These are phyloP conservation scores for Mycena leptocephala DNA, from an alignment of 768 basidiomycete genomes.

Conservation along the genomic window DNA sequence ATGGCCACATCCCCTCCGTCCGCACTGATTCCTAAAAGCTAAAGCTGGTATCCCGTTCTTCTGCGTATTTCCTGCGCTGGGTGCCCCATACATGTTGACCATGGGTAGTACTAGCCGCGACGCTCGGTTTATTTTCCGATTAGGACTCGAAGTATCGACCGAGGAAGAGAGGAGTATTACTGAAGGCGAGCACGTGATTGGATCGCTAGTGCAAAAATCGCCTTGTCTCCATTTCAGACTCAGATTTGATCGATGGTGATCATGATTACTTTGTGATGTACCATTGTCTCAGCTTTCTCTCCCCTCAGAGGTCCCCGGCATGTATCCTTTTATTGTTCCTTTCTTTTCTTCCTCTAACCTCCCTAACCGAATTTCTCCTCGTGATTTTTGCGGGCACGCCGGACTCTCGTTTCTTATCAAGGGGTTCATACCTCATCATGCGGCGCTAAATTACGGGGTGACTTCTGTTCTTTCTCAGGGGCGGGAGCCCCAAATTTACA, in stretches of 20 bases:
- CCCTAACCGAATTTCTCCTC: too few relatives aligned
- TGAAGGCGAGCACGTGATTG: background rate
- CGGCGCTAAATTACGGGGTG: too few relatives aligned
- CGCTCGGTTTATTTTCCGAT: background rate
- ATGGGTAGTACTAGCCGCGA: background rate
- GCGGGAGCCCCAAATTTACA: too few relatives aligned
- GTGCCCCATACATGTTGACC: background rate
- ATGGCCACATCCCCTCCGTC: conserved; percentile 10
- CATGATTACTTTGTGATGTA: background rate
- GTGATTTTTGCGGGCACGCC: too few relatives aligned
- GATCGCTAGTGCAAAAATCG: background rate
- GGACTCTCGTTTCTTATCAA: too few relatives aligned
- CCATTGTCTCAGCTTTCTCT: background rate
- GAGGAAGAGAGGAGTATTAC: background rate
- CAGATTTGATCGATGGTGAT: conserved; percentile 15
- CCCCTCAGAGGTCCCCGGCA: too few relatives aligned
- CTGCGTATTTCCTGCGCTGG: background rate
- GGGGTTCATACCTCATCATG: too few relatives aligned
- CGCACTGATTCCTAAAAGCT: conserved; percentile 1
- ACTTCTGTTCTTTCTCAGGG: too few relatives aligned
- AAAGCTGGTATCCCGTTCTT: background rate
- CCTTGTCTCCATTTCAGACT: background rate
- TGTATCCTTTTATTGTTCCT: too few relatives aligned
- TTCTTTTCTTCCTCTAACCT: too few relatives aligned
- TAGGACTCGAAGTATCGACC: background rate